Conservation (phyloP, 2,329 filamentous ascomycete species). For the Cordyceps cateniannulata region DNA sequence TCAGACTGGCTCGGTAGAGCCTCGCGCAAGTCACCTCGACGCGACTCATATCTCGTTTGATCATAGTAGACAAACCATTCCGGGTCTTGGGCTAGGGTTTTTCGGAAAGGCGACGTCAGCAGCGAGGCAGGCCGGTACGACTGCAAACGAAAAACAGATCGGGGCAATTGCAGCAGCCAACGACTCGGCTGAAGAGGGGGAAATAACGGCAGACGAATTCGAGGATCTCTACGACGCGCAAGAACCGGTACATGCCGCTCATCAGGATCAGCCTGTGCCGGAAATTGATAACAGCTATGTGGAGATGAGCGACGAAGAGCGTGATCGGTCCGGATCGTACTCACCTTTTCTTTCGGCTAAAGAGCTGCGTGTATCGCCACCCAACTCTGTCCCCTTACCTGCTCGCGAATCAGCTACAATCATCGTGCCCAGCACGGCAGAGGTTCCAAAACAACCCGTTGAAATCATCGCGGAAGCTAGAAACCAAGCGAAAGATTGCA, state of each 20-base stretch:
- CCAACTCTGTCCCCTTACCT: background rate
- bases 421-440: background rate
- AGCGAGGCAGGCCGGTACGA: background rate
- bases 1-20: background rate
- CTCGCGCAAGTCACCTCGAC: background rate
- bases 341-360: constrained; percentile 45
- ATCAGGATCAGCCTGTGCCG: background rate
- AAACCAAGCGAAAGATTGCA: constrained; percentile 59
- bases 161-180: background rate
- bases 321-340: constrained; percentile 46
- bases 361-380: constrained; percentile 30
- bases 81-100: constrained; percentile 19
- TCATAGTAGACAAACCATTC: constrained; percentile 19
- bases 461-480: constrained; percentile 33
- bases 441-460: background rate
- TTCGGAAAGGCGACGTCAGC: background rate
- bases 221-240: constrained; percentile 49
- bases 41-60: constrained; percentile 14
- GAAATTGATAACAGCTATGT: constrained; percentile 14
- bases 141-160: background rate
- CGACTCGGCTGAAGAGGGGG: constrained; percentile 57
- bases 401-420: background rate
- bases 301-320: constrained; percentile 15
- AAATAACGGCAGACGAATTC: constrained; percentile 64
- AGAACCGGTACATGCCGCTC: background rate